phyloP scores from a whole-genome alignment of 2,329 filamentous ascomycete genomes.

The Seiridium cupressi region DNA sequence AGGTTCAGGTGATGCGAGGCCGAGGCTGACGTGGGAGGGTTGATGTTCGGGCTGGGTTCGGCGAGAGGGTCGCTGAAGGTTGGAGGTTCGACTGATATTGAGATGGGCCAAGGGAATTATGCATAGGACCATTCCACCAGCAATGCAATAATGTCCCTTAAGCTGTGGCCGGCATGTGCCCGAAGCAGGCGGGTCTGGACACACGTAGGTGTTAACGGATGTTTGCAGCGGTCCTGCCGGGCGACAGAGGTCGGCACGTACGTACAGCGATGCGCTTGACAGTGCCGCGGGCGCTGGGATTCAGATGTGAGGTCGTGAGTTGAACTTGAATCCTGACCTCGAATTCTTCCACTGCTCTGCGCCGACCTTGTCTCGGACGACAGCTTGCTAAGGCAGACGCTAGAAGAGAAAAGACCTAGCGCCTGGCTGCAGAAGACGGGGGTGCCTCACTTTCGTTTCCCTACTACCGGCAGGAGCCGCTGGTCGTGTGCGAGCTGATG shows the following conservation, averaged over 20 bases:
- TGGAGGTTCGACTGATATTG: background rate
- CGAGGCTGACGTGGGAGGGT: background rate
- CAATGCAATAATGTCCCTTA: background rate
- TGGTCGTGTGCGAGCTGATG: background rate
- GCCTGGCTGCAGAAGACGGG: background rate
- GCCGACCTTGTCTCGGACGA: background rate
- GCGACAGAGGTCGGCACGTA: background rate
- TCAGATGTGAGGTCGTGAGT: background rate
- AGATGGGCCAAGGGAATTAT: background rate
- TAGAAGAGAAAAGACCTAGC: slow-evolving; percentile 2
- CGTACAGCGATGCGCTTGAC: background rate
- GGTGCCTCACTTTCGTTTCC: background rate
- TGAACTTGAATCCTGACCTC: too few relatives aligned
- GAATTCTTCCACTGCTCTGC: background rate
- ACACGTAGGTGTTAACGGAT: too few relatives aligned
- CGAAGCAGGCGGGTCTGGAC: too few relatives aligned
- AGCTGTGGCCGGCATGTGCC: too few relatives aligned
- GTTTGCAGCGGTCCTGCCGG: background rate
- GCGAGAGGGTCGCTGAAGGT: background rate
- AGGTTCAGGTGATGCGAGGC: background rate
- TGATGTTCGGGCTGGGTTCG: background rate
- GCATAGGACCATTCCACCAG: background rate
- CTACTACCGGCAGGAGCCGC: background rate
- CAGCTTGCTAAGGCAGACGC: background rate
- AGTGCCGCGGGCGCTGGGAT: background rate